phyloP scores from a whole-genome alignment of 208 protist species.

The Leptomonas seymouri region DNA sequence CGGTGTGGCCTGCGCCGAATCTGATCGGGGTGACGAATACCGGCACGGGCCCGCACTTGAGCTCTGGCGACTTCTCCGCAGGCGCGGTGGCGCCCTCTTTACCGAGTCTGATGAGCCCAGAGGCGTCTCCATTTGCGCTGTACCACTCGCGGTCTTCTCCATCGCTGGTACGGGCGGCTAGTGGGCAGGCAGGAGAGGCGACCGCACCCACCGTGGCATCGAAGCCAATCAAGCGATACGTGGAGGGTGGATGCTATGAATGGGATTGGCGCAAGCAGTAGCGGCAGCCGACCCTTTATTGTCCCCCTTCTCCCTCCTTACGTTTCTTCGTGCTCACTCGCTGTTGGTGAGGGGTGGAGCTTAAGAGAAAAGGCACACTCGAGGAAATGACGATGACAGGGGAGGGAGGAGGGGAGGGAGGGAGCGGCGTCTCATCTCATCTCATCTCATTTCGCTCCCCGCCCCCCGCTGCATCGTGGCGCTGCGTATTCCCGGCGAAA shows the following conservation, averaged over 20 bases:
- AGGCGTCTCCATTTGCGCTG: neutral
- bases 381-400: no score
- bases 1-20: slow-evolving; percentile 18
- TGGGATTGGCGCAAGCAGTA: slow-evolving; percentile 56
- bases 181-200: neutral
- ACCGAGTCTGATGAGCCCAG: neutral
- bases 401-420: no score
- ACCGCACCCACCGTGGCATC: neutral
- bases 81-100: neutral
- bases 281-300: no score
- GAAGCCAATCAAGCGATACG: slow-evolving; percentile 40
- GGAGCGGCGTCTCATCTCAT: no score
- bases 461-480: no score
- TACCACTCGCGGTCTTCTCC: slow-evolving; percentile 22
- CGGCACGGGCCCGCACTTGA: neutral
- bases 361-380: no score
- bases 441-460: no score
- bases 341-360: no score
- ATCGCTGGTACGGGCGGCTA: slow-evolving; percentile 6
- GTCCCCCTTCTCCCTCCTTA: no score
- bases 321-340: no score
- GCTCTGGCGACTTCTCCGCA: neutral
- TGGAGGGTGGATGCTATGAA: slow-evolving; percentile 47
- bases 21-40: neutral
- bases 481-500: no score